Conservation (phyloP, 768 basidiomycete genomes). For the Boletus rubropictus region DNA sequence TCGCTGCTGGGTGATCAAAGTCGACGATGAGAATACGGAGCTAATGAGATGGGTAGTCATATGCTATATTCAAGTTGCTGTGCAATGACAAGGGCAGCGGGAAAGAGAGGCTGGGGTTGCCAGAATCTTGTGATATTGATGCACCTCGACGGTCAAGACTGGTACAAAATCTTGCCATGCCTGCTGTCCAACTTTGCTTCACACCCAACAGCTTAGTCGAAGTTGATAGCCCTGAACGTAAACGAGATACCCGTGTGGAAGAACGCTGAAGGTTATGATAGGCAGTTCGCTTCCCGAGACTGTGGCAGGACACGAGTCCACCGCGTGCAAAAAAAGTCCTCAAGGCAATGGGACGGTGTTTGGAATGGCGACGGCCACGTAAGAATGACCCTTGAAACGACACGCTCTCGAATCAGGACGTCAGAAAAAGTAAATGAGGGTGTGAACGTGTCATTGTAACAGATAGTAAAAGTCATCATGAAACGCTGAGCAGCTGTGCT, state of each 20-base stretch:
- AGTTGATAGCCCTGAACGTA: too few species aligned
- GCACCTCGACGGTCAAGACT: too few species aligned
- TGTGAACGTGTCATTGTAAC: constrained; percentile 5
- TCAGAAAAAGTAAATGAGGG: not conserved
- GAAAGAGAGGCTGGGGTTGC: too few species aligned
- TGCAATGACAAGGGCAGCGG: too few species aligned
- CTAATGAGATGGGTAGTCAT: too few species aligned
- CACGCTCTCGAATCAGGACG: not conserved
- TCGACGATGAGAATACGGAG: too few species aligned
- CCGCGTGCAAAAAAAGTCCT: constrained; percentile 16
- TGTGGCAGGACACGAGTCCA: constrained; percentile 15
- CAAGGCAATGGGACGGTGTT: constrained; percentile 18
- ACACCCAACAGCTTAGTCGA: too few species aligned
- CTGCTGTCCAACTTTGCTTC: too few species aligned
- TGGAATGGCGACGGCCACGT: not conserved
- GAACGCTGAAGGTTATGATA: constrained; percentile 1
- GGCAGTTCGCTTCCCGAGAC: constrained; percentile 5
- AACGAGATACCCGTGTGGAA: constrained; percentile 2
- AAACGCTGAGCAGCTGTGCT: constrained; percentile 47
- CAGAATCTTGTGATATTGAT: too few species aligned
- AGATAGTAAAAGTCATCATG: constrained; percentile 12
- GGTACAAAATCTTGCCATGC: too few species aligned
- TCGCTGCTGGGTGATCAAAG: too few species aligned
- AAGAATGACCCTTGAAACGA: not conserved
- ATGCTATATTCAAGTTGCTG: too few species aligned